Evolutionary conservation across 495 filamentous ascomycete genomes (phyloP).

Genomic region (Aspergillus heteromorphus): DNA sequence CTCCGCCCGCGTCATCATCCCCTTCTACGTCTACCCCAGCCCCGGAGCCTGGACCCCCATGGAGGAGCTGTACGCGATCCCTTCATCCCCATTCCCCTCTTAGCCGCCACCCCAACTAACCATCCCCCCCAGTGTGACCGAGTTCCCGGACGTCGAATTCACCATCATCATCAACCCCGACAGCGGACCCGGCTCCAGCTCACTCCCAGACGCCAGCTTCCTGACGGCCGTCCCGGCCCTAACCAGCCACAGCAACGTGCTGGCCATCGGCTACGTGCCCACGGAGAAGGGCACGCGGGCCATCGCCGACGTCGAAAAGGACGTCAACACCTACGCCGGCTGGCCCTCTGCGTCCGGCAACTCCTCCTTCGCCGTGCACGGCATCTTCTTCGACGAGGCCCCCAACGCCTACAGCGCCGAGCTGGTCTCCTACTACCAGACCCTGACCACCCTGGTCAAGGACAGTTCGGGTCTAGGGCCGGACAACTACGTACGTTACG

Average conservation of each 20-base stretch:
- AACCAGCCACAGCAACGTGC: conserved; percentile 27
- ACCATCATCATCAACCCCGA: conserved; percentile 39
- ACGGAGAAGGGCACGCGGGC: conserved; percentile 28
- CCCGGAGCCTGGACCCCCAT: conserved; percentile 31
- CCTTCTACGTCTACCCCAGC: conserved; percentile 41
- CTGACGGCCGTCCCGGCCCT: conserved; percentile 25
- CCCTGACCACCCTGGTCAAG: conserved; percentile 12
- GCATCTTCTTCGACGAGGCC: conserved; percentile 24
- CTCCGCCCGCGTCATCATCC: conserved; percentile 39
- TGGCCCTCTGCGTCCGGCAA: conserved; percentile 20
- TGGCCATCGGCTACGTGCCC: conserved; percentile 39
- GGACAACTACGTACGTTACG: conserved; percentile 10
- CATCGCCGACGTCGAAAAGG: conserved; percentile 16
- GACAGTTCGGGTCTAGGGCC: conserved; percentile 12
- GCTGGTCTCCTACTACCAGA: conserved; percentile 8
- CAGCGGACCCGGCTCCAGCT: conserved; percentile 32
- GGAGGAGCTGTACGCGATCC: conserved; percentile 15
- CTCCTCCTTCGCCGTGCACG: conserved; percentile 10
- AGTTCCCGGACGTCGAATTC: conserved; percentile 30
- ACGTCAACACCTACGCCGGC: conserved; percentile 26
- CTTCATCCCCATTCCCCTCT: background rate
- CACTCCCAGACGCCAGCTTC: conserved; percentile 32
- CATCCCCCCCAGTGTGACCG: conserved; percentile 6
- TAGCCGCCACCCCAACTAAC: background rate
- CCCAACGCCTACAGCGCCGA: conserved; percentile 10